Conservation (phyloP, 2,329 filamentous ascomycete genomes). For the Trichoderma sp. region DNA sequence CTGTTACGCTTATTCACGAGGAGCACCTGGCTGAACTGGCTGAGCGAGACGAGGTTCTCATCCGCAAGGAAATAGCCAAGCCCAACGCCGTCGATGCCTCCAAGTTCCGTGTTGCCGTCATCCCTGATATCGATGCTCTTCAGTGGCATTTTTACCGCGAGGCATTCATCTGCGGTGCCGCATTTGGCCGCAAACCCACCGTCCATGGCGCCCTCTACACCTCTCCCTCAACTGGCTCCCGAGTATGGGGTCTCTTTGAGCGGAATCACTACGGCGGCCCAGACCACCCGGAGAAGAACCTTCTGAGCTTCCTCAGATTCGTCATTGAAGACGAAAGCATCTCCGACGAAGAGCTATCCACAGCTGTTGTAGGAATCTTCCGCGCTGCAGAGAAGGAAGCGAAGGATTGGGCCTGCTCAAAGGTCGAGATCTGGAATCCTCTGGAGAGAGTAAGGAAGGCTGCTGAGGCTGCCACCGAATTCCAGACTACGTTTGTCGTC, state of each 20-base stretch:
- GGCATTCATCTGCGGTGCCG: conserved; percentile 67
- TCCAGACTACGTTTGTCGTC: conserved; percentile 51
- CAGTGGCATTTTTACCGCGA: conserved; percentile 71
- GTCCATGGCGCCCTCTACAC: conserved; percentile 70
- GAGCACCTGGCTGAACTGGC: conserved; percentile 62
- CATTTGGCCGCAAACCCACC: conserved; percentile 55
- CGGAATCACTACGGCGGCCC: conserved; percentile 60
- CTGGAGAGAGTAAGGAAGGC: conserved; percentile 49
- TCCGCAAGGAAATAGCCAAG: conserved; percentile 52
- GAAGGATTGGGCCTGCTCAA: conserved; percentile 63
- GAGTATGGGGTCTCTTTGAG: conserved; percentile 74
- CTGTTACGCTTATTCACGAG: conserved; percentile 49
- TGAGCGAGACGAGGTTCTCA: conserved; percentile 58
- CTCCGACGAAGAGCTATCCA: conserved; percentile 43
- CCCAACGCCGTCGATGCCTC: conserved; percentile 19
- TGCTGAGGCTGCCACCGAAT: conserved; percentile 41
- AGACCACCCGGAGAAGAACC: conserved; percentile 57
- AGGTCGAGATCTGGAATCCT: conserved; percentile 84
- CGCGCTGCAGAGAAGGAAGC: conserved; percentile 68
- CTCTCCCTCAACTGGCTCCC: conserved; percentile 43
- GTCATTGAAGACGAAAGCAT: conserved; percentile 57
- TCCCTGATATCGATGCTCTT: conserved; percentile 33
- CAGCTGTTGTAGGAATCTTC: conserved; percentile 61
- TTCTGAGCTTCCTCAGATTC: conserved; percentile 65
- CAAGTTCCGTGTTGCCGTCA: conserved; percentile 34